Evolutionary conservation across 192 early-diverging fungal genomes (phyloP), one percentile per base, ranked within the genome.

Genomic region (Umbelopsis sp.): DNA sequence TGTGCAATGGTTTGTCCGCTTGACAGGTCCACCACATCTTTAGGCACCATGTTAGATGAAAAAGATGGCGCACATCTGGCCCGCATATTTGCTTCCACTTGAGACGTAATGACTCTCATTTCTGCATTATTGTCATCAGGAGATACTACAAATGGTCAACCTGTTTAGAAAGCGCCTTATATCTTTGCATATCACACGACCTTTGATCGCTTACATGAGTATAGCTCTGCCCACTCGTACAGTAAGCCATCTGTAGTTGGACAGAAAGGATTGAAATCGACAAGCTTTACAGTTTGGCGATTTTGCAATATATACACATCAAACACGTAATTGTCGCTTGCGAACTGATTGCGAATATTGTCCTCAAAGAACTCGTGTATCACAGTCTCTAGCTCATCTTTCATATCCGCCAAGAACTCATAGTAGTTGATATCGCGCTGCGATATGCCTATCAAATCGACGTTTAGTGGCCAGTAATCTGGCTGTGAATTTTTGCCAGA

Each of bases 251-350:
- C 98, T 1, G 96, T 96, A 2, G 81, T 82, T 51, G 80, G 78
- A 20, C 83, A 80, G 78, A 93, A 96, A 0, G 94, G 94, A 81
- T 99, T 97, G 78, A 99, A 93, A 79, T 98, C 97, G 9, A 99
- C 80, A 4, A 99, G 74, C 68, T 85, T 95, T 2, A 91, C 89
- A 22, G 82, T 81, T 21, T 84, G 76, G 21, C 82, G 76, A 20
- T 85, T 81, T 64, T 82, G 78, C 25, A 83, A 87, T 22, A 97
- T 75, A 70, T 97, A 98, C 4, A 93, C 92, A 74, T 99, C 98
- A 76, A 98, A 94, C 21, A 92, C 92, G 76, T 90, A 98, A 71
- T 82, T 78, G 3, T 68, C n/a, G 25, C 87, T 84, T 9, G 85
- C 78, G 69, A 97, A 95, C 49, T 81, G 77, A 10, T 83, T 82